These are phyloP conservation scores for Fraxinus floribunda DNA, from an alignment of 305 asterid species.

Conservation along the genomic window DNA sequence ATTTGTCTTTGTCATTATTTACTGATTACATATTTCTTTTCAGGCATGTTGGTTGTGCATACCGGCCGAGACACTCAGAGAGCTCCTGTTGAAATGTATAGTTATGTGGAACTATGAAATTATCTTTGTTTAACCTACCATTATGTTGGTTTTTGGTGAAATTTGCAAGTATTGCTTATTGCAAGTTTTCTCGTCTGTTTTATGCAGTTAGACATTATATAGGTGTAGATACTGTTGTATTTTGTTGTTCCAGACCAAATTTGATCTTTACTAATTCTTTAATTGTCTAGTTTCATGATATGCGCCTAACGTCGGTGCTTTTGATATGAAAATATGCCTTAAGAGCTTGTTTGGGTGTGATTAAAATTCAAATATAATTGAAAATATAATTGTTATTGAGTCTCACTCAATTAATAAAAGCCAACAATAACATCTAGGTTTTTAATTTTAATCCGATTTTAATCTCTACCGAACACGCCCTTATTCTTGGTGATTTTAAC, in stretches of 20 bases:
- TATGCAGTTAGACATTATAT: neutral
- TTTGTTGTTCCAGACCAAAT: neutral
- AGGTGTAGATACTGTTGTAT: constrained; percentile 7
- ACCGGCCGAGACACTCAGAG: constrained; percentile 10
- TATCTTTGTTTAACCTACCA: constrained; percentile 9
- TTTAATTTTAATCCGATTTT: too few species aligned
- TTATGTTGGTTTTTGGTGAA: constrained; percentile 19
- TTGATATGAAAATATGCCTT: neutral
- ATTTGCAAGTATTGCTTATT: constrained; percentile 8
- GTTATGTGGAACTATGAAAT: constrained; percentile 18
- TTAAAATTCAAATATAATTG: too few species aligned
- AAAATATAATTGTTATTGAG: too few species aligned
- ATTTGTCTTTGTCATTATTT: constrained; percentile 15
- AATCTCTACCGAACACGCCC: too few species aligned
- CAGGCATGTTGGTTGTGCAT: constrained; percentile 17
- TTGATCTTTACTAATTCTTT: neutral
- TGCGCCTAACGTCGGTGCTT: neutral
- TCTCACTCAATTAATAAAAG: too few species aligned
- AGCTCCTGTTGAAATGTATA: constrained; percentile 32
- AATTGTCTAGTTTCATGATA: neutral
- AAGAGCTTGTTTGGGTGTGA: too few species aligned
- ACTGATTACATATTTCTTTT: constrained; percentile 9
- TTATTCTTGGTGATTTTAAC: too few species aligned
- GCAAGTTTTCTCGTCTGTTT: neutral
- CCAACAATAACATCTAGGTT: too few species aligned